Evolutionary conservation across 805 yeast genomes (phyloP), one percentile per base, ranked within the genome.

Genomic region (Spathaspora boniae): DNA sequence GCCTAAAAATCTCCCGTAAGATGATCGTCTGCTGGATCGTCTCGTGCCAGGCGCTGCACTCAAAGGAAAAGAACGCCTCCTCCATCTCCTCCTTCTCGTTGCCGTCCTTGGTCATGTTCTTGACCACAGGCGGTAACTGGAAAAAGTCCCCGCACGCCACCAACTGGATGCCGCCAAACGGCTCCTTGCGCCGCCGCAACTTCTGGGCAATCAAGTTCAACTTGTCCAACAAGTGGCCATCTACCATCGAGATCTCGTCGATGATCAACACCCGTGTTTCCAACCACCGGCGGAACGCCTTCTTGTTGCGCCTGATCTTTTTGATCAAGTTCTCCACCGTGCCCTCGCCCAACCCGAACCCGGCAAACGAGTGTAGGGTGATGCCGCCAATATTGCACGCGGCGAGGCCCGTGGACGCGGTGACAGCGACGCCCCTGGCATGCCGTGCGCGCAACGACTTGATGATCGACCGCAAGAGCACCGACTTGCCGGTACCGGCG

Each of bases 401-500:
- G 0, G 94, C 94, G 17, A 85, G 58, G 0, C 95, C 95, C 1
- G 95, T 85, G 0, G 93, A 83, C 0, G 94, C 94, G 0, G 93
- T 83, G 1, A 85, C 82, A 0, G 83, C 88, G 4, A 85, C 86
- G 2, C 73, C 76, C 0, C 44, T 43, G 0, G 72, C 68, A 52
- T 76, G 69, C 40, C 67, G 69, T 1, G 45, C 41, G 42, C 61
- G 68, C 36, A 85, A 53, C 0, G 68, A 58, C 47, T 74, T 73
- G 36, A 85, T 83, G 24, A 85, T 65, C 8, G 77, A 68, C 42
- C 74, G 72, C 33, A 93, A 62, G n/a, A 93, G 65, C 4, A 93
- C 82, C 1, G 98, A 91, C 54, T 93, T 93, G 53, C 98, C 98
- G 0, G 98, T 93, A 50, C 98, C 98, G 0, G 98, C 98, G 22